Conservation (phyloP, 768 basidiomycete genomes). For the Termitomyces sp. region DNA sequence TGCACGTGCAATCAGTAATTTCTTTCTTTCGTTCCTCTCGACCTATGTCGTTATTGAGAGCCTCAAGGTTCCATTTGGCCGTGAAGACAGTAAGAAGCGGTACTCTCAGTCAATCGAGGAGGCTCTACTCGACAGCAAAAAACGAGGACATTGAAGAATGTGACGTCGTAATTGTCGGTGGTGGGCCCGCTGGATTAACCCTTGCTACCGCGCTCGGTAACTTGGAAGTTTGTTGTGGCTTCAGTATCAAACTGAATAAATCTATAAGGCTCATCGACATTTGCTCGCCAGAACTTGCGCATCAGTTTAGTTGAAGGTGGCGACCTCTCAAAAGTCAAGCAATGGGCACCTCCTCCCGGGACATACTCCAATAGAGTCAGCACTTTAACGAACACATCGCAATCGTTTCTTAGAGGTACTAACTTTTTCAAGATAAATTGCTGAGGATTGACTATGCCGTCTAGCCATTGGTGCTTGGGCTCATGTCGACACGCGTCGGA, state of each 20-base stretch:
- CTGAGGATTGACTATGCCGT: constrained; percentile 4
- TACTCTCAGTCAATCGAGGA: not conserved
- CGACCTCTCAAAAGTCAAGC: constrained; percentile 62
- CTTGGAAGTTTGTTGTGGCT: constrained; percentile 19
- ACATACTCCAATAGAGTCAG: constrained; percentile 82
- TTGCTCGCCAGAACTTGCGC: constrained; percentile 48
- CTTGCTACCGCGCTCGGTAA: constrained; percentile 84
- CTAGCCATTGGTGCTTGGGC: constrained; percentile 85
- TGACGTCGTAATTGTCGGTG: constrained; percentile 94
- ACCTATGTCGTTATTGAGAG: constrained; percentile 6
- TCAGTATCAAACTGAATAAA: constrained; percentile 4
- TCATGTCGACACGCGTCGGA: constrained; percentile 64
- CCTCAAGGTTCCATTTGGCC: constrained; percentile 5
- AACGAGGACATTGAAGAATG: constrained; percentile 41
- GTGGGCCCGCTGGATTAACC: constrained; percentile 89
- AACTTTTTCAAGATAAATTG: not conserved
- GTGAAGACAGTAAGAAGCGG: not conserved
- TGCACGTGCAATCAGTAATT: constrained; percentile 12
- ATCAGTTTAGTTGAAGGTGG: constrained; percentile 82
- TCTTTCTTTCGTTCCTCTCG: not conserved
- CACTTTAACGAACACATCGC: constrained; percentile 77
- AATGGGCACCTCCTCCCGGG: constrained; percentile 58
- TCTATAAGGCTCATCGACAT: constrained; percentile 47
- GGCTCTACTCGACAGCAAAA: constrained; percentile 9
- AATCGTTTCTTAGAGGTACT: constrained; percentile 62